Evolutionary conservation across 139 green algal genomes (phyloP), one percentile per base, ranked within the genome.

Genomic region (Edaphochlamys debaryana): DNA sequence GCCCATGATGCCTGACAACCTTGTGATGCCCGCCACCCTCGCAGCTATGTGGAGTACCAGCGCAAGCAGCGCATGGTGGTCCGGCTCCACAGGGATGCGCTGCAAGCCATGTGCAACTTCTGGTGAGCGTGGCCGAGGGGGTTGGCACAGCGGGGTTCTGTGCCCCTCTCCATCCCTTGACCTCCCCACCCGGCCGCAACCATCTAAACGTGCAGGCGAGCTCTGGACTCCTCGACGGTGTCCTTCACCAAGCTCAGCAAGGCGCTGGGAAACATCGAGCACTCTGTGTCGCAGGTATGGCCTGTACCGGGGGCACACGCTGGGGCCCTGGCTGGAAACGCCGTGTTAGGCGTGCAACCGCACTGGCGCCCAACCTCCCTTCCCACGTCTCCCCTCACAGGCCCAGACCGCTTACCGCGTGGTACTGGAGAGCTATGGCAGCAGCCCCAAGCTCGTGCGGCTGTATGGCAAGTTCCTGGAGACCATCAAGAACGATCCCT

Each of bases 391-490:
- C n/a, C 45, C 45, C 11, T 9, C 45, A 54, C 62, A 82, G 72
- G 82, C 82, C 20, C 41, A 87, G 29, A 25, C 52, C 11, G 72
- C 74, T 0, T 92, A 89, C 82, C 83, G 77, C 27, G 52, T 87
- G 0, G 82, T 92, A 60, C 85, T 92, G 22, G 88, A 90, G 45
- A 77, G 56, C 23, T 92, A 91, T 77, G 79, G 85, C 40, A 82
- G 67, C 30, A 90, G 75, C 50, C 58, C 63, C 56, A 89, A 89
- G 77, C 80, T 93, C 60, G 77, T 92, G 29, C 85, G 83, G 30
- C 79, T 86, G 74, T 93, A 93, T 60, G 90, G 68, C 45, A 78
- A 80, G 54, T 93, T 93, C 81, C 69, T 93, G 22, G 87, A 93
- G 69, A 42, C 79, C 1, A 81, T 93, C 52, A 88, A 88, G 42